Conservation (phyloP, 176 grass and related monocot genomes). For the Poa annua region DNA sequence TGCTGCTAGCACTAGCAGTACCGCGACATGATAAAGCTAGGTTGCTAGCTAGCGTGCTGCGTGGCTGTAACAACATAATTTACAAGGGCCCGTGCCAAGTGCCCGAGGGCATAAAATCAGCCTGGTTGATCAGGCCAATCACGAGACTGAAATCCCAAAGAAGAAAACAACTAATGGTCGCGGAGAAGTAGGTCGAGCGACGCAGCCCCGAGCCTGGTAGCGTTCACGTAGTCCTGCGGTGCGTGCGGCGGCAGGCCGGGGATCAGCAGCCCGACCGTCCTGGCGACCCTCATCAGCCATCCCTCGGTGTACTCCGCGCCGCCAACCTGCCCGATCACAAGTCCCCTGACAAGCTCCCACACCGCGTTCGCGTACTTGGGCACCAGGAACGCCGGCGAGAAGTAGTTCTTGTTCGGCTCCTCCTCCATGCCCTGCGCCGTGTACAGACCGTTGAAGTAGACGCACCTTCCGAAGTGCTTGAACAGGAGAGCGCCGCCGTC, state of each 20-base stretch:
- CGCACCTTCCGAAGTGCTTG: constrained; percentile 64
- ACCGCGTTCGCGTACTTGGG: constrained; percentile 67
- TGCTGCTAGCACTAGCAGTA: too few relatives aligned
- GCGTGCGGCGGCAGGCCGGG: constrained; percentile 73
- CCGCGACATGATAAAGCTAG: too few relatives aligned
- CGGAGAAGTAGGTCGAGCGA: constrained; percentile 18
- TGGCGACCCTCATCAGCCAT: constrained; percentile 47
- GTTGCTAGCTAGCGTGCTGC: too few relatives aligned
- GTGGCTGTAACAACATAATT: too few relatives aligned
- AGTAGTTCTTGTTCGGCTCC: constrained; percentile 90
- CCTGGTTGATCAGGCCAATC: too few relatives aligned
- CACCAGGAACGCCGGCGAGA: constrained; percentile 56
- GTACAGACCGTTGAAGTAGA: constrained; percentile 75
- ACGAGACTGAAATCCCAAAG: too few relatives aligned
- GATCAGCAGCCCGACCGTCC: constrained; percentile 51
- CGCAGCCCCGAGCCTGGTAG: constrained; percentile 55
- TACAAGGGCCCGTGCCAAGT: too few relatives aligned
- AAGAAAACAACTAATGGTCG: neutral
- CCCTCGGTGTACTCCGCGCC: constrained; percentile 69
- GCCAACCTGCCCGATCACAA: constrained; percentile 44
- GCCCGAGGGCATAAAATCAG: too few relatives aligned
- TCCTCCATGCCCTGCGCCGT: constrained; percentile 24
- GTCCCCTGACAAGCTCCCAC: constrained; percentile 66
- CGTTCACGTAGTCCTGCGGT: constrained; percentile 82
- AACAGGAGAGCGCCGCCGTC: constrained; percentile 65